Evolutionary conservation across 2,329 filamentous ascomycete genomes (phyloP), one percentile per base, ranked within the genome.

Genomic region (Xylaria sp.): DNA sequence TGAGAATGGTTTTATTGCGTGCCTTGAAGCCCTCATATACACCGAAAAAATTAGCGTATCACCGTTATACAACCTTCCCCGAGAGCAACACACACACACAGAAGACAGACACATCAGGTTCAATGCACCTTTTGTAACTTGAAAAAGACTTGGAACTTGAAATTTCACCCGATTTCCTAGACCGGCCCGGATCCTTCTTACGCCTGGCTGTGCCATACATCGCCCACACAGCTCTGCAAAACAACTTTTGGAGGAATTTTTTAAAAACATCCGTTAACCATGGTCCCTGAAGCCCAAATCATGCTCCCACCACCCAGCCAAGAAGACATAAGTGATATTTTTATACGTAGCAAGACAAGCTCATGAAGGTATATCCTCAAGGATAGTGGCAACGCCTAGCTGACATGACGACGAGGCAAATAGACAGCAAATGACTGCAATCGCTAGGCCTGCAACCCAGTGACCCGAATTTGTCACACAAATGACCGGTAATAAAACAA

Each of bases 301-400:
- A 61, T 55, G 60, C 35, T 55, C 61, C 59, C 53, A 57, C 34
- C 44, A 52, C 23, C 48, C 48, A 56, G 44, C 53, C 51, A 34
- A 44, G 49, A n/a, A 59, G n/a, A 61, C 47, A 61, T 50, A 37
- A 55, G 52, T 56, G 4, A 56, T 35, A 35, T 18, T 61, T 61
- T 57, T 63, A 61, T 61, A 57, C 51, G 59, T 39, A 13, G 18
- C 42, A n/a, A 61, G 48, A 34, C n/a, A 57, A 61, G 23, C 23
- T 30, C 23, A 30, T 30, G 51, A 55, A 56, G 51, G 58, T 63
- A 47, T 54, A 55, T 52, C 19, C 48, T 23, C 18, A 55, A 60
- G 23, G 55, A 50, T 48, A 52, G 46, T 54, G n/a, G 11, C 13
- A 39, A 50, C 44, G 53, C 58, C 51, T 54, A 44, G 23, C 49